Conservation (phyloP, 2,329 filamentous ascomycete genomes). For the Lojkania enalia region DNA sequence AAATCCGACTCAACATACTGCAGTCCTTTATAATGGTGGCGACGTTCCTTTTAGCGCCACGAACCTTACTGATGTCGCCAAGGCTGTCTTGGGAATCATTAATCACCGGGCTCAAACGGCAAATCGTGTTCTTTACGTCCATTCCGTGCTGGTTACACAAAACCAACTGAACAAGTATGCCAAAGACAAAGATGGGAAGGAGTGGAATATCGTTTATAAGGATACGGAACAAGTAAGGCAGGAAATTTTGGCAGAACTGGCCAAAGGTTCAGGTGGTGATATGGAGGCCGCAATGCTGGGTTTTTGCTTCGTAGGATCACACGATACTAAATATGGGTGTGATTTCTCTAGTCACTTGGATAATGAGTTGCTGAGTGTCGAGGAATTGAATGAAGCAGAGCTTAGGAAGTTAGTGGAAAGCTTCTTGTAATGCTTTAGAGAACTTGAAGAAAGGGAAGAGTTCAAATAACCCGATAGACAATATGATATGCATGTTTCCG, state of each 20-base stretch:
- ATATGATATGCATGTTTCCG: no score
- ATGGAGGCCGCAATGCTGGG: constrained; percentile 24
- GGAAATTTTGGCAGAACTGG: constrained; percentile 32
- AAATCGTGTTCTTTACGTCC: constrained; percentile 44
- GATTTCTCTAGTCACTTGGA: constrained; percentile 39
- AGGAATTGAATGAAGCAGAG: constrained; percentile 30
- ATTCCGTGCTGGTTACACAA: constrained; percentile 40
- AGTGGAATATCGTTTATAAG: constrained; percentile 27
- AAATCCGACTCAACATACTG: constrained; percentile 30
- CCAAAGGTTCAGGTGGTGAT: constrained; percentile 20
- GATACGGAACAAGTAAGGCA: constrained; percentile 33
- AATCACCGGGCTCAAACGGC: constrained; percentile 38
- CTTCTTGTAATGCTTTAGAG: constrained; percentile 8
- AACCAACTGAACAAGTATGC: constrained; percentile 42
- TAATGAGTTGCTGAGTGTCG: constrained; percentile 43
- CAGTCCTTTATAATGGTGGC: constrained; percentile 42
- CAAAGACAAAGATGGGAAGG: constrained; percentile 37
- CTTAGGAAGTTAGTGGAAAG: constrained; percentile 29
- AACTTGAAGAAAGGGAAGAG: no score
- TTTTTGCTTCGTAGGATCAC: constrained; percentile 34
- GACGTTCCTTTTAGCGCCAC: constrained; percentile 37
- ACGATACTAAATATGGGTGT: constrained; percentile 33
- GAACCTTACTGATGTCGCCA: constrained; percentile 34
- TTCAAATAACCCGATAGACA: no score
- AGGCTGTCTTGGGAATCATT: constrained; percentile 38